Evolutionary conservation across 192 early-diverging fungal species (phyloP), one percentile per base, ranked within the genome.

Genomic region (Piromyces finnis): DNA sequence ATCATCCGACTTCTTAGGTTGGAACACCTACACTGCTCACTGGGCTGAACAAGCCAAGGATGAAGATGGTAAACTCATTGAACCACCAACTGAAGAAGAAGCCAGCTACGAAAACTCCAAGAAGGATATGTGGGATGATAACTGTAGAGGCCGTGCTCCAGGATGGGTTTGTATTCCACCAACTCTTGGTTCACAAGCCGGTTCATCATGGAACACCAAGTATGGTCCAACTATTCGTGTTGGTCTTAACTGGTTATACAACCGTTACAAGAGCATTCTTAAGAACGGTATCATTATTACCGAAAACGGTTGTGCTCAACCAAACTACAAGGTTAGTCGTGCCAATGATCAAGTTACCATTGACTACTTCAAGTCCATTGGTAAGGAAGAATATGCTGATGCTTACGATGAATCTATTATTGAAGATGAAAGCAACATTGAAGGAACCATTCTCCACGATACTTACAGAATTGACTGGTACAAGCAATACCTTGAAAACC

Each of bases 1-100:
- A n/a, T 51, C 41, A 3, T 36, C 41, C 12, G 86, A 87, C 78
- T 87, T 85, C 84, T 81, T 87, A 78, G 85, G 80, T 28, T 78
- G 86, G 36, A 87, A 87, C 83, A 80, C 82, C 28, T 87, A 87
- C 81, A 86, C 84, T 68, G 22, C 85, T 13, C 39, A 32, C 36
- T 87, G 41, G 41, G 41, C 41, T 51, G 41, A 15, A 17, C 41
- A 51, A 51, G 41, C 22, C 6, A 51, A 51, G 17, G 22, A 51
- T 51, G 41, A 51, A 51, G 41, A 51, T 51, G 41, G 41, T 51
- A 51, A 0, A 3, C 22, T 22, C 22, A 16, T 51, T 51, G 17
- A 51, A 51, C 41, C 41, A 22, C 41, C 41, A 51, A 51, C 17
- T 17, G 41, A 51, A 22, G 41, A 51, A 51, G 41, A 51, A 51